Base-by-base conservation (phyloP, 2,329 filamentous ascomycete species). In the Pseudopithomyces maydicus region DNA sequence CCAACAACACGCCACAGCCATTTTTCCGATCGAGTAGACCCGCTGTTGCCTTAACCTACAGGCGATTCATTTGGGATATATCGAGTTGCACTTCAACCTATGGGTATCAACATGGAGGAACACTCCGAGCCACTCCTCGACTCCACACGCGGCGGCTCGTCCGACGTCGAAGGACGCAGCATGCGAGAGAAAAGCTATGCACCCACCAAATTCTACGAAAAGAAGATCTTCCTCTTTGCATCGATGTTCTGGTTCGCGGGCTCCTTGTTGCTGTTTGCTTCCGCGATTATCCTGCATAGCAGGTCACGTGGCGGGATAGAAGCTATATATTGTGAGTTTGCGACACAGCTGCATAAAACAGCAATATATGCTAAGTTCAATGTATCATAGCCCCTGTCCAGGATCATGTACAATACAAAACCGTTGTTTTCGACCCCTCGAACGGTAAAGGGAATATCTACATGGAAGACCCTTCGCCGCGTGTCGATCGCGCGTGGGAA, bases 51-150 rank as follows among this genome's bases (percentile, higher is more conserved):
- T 29, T 8, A 5, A 29, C 8, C 26, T 5, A 29, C 26, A 29
- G 5, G 26, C 8, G 4, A 8, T 29, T 8, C 26, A 29, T 29
- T 5, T 29, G n/a, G n/a, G n/a, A 29, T 29, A 29, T 29, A 29
- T 5, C 26, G 8, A 29, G 26, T 29, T n/a, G 33, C 20, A 49
- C 20, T 6, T 29, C 11, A 2, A 22, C 20, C 35, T 4, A 49
- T 42, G 46, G 46, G 35, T 12, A 14, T 6, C 12, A 49, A 17
- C 15, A 33, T 32, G 32, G 36, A 33, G 15, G 48, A 51, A 12
- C 48, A 51, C 19, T 42, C 48, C 23, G 48, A 51, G 15, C 48
- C 48, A 3, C 38, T 51, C 5, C 48, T 51, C 36, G 48, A 51
- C 4, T 14, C 35, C 19, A 15, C 19, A 11, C 33, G 46, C 20